A percentile compares a stretch with the other conserved stretches of the same genome.
Evolutionary conservation across 2,329 filamentous ascomycete species (phyloP).

Genomic region (Colletotrichum caudatum): DNA sequence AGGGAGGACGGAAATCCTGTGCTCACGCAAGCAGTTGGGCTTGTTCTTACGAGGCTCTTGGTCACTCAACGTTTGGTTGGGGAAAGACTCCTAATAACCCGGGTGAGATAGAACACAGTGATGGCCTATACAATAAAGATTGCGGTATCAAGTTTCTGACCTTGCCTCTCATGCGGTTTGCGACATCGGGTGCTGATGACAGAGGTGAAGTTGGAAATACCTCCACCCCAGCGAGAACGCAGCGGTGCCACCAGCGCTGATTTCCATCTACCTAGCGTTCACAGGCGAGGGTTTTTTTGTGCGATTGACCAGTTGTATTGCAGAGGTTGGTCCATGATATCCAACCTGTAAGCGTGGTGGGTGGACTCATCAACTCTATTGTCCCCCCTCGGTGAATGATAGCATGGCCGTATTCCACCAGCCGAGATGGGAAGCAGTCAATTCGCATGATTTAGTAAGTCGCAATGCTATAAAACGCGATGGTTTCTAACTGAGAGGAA

Average conservation of each 20-base stretch:
- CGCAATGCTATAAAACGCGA: too few species aligned
- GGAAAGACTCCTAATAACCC: not conserved
- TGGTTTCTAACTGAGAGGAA: not conserved
- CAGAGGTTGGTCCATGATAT: not conserved
- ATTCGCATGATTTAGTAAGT: not conserved
- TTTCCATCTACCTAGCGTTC: not conserved
- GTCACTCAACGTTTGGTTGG: not conserved
- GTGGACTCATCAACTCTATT: not conserved
- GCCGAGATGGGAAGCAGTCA: not conserved
- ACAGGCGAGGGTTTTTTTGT: not conserved
- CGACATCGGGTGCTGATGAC: not conserved
- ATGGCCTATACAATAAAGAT: not conserved
- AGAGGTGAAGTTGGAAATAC: slow-evolving; percentile 1
- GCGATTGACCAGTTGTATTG: not conserved
- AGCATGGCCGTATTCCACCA: not conserved
- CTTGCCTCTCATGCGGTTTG: not conserved
- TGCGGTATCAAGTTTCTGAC: too few species aligned
- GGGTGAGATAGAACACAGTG: not conserved
- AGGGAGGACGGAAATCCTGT: not conserved
- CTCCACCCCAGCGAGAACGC: not conserved
- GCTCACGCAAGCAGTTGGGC: not conserved
- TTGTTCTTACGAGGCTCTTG: not conserved
- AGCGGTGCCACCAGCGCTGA: not conserved
- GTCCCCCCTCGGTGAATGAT: not conserved
- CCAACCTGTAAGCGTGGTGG: not conserved